Base-by-base conservation (phyloP, 495 filamentous ascomycete genomes). In the Lophiostoma macrostomum region DNA sequence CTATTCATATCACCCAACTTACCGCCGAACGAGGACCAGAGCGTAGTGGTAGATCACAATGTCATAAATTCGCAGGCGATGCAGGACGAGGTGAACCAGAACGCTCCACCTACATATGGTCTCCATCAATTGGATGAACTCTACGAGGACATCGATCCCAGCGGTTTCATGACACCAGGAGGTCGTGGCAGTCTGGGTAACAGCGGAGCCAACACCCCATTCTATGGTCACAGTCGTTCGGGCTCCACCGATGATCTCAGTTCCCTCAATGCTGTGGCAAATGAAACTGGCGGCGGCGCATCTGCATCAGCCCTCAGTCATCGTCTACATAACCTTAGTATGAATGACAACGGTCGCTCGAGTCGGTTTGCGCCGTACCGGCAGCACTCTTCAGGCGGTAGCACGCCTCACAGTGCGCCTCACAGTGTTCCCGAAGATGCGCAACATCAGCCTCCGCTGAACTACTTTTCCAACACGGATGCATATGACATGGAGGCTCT, bases 1-100 rank as follows among this genome's bases (percentile, higher is more conserved):
- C 82, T 98, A 27, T 96, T 91, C 70, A 95, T 97, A 57, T 98
- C 93, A 11, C 93, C 93, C 13, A 87, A 88, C 61, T 80, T 94
- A 65, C 82, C 86, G 8, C 76, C 96, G 28, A 85, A 88, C 58
- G 87, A 91, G 16, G 77, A 90, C 53, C 88, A 90, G 47, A 83
- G 83, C 54, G 73, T 89, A 14, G 75, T 80, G 48, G 68, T 74
- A 0, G 75, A 76, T 5, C 65, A 71, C 38, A 66, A 69, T 41
- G 67, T 69, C 12, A 61, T 68, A 28, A 53, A 70, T 14, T 70
- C 56, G 52, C 73, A 58, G 46, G 69, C 59, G 50, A 56, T 69
- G 58, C 63, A 64, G 66, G 58, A 60, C 28, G 64, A 64, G 41
- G 63, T 47, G 61, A 71, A 45, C 16, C 40, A 67, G 5, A 54